A percentile compares a stretch with the other conserved stretches of the same genome.
These are phyloP conservation scores for Phytopythium aichiense DNA, from an alignment of 352 stramenopile genomes.

Conservation along the genomic window DNA sequence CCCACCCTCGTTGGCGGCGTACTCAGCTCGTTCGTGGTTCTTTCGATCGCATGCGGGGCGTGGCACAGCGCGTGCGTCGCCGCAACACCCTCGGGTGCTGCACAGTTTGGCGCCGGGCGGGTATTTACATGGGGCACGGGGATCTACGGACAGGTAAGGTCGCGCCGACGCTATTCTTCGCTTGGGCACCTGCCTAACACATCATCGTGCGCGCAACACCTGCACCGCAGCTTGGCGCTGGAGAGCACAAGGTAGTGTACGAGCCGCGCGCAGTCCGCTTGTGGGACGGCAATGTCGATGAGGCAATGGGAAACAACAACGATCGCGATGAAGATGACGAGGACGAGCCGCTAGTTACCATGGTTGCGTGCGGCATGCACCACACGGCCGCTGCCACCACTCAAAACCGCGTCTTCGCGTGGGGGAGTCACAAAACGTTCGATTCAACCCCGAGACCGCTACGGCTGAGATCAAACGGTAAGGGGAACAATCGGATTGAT, in stretches of 20 bases:
- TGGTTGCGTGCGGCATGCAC: conserved; percentile 59
- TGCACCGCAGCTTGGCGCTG: conserved; percentile 34
- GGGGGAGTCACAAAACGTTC: conserved; percentile 60
- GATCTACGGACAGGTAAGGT: conserved; percentile 51
- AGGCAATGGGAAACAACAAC: conserved; percentile 10
- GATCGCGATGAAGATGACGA: conserved; percentile 27
- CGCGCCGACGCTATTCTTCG: background rate
- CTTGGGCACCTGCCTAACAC: background rate
- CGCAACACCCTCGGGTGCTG: conserved; percentile 4
- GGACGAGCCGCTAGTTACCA: conserved; percentile 18
- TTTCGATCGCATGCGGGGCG: conserved; percentile 62
- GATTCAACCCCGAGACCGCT: conserved; percentile 31
- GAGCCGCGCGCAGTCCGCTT: conserved; percentile 39
- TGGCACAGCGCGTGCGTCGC: conserved; percentile 76
- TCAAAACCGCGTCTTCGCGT: conserved; percentile 56
- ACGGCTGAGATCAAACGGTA: conserved; percentile 19
- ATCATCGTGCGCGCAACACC: background rate
- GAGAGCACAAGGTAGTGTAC: conserved; percentile 36
- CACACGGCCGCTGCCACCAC: conserved; percentile 55
- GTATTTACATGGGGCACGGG: conserved; percentile 75
- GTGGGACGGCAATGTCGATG: conserved; percentile 1
- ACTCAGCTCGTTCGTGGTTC: conserved; percentile 26
- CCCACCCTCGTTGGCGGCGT: conserved; percentile 33
- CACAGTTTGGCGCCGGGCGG: conserved; percentile 14
- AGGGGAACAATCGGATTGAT: background rate